Base-by-base conservation (phyloP, 2,329 filamentous ascomycete genomes). In the Aureobasidium pullulans region DNA sequence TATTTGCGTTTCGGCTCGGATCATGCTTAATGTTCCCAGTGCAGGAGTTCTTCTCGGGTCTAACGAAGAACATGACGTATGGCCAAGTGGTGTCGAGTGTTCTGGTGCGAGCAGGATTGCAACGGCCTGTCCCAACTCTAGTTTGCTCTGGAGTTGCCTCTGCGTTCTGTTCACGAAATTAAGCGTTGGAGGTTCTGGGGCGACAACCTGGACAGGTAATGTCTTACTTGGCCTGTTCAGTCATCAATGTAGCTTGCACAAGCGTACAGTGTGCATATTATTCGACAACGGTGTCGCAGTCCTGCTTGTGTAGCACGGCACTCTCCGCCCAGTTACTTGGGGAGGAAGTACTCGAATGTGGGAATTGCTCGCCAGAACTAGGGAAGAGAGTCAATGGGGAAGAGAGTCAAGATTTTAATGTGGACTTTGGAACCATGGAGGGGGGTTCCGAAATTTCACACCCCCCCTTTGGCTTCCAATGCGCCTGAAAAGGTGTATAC, bases 51-150 rank as follows among this genome's bases (percentile, higher is more conserved):
- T 37, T 46, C 52, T 36, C 31, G 40, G 23, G 28, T 31, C 8
- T 9, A 56, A 46, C 52, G 52, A 46, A 56, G 52, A 56, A 56
- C 40, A 46, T 56, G 52, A 56, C 52, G 52, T 46, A 42, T 6
- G 11, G 40, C 31, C 40, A 32, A 32, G 40, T 6, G 19, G 32
- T 13, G 49, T 4, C 15, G 10, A 10, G 32, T 13, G 15, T 36
- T 29, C 13, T 54, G 28, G 39, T 37, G 28, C 39, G 5, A 8
- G 19, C 11, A 44, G 39, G 16, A 32, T 16, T 29, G 29, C 29
- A 54, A 54, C 50, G 50, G 37, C n/a, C 28, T 6, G 13, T 52
- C 47, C 34, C 15, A 8, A 10, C 15, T 15, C 37, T 44, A 4
- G 42, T 9, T 28, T 44, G 16, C 42, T 23, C 15, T 7, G 48